Evolutionary conservation across 768 basidiomycete genomes (phyloP).

Genomic region (Phylloporus sp.): DNA sequence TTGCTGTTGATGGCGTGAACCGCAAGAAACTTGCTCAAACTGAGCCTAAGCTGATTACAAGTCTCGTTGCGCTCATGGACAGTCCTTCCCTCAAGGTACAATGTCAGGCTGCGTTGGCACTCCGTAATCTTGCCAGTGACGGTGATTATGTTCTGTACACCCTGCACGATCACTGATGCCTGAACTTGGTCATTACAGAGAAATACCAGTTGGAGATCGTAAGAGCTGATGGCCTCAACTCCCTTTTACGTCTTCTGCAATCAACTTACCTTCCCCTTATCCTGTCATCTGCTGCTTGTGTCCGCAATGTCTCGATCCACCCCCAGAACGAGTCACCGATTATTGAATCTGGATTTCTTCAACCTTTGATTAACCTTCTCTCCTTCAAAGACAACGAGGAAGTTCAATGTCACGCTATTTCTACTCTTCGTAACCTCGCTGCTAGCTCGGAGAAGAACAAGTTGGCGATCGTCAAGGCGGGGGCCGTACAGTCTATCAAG

Average conservation of each 20-base stretch:
- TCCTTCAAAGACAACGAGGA: slow-evolving; percentile 99
- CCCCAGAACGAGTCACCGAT: slow-evolving; percentile 98
- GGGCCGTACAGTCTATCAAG: slow-evolving; percentile 95
- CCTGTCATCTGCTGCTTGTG: slow-evolving; percentile 96
- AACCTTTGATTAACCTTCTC: slow-evolving; percentile 91
- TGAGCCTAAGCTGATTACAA: slow-evolving; percentile 92
- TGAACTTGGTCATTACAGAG: slow-evolving; percentile 46
- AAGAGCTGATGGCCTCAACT: slow-evolving; percentile 87
- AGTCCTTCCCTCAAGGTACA: slow-evolving; percentile 97
- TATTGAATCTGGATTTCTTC: slow-evolving; percentile 96
- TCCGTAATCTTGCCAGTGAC: slow-evolving; percentile 95
- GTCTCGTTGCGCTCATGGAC: slow-evolving; percentile 94
- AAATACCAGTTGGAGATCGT: slow-evolving; percentile 99
- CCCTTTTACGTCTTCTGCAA: slow-evolving; percentile 89
- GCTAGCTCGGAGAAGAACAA: slow-evolving; percentile 99
- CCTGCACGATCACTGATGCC: slow-evolving; percentile 16
- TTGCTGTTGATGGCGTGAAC: slow-evolving; percentile 94
- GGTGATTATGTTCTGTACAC: slow-evolving; percentile 43
- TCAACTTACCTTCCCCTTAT: slow-evolving; percentile 97
- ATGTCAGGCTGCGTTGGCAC: slow-evolving; percentile 94
- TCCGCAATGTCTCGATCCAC: slow-evolving; percentile 98
- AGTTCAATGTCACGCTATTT: slow-evolving; percentile 98
- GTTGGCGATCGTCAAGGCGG: slow-evolving; percentile 94
- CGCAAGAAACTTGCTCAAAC: slow-evolving; percentile 91
- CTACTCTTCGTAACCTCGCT: slow-evolving; percentile 92